Evolutionary conservation across 495 filamentous ascomycete genomes (phyloP).

Genomic region (Aspergillus biplanus): DNA sequence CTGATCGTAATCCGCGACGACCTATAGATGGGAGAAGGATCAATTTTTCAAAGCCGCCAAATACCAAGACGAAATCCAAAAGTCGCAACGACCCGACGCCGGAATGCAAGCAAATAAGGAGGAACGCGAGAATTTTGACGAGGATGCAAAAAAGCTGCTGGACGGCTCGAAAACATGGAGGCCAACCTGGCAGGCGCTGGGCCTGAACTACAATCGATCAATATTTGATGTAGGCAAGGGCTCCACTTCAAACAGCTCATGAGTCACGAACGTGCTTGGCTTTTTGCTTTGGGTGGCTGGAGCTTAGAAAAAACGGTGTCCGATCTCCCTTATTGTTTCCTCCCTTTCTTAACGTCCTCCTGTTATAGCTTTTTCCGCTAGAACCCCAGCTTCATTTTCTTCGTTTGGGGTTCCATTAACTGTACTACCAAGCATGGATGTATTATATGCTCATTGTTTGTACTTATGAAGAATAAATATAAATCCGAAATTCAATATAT

Average conservation of each 20-base stretch:
- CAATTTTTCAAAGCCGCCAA: slow-evolving; percentile 41
- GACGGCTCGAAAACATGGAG: slow-evolving; percentile 42
- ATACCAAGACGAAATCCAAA: slow-evolving; percentile 34
- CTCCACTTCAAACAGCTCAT: neutral
- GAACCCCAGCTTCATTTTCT: neutral
- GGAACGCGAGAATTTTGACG: slow-evolving; percentile 37
- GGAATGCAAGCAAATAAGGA: slow-evolving; percentile 35
- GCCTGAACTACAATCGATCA: slow-evolving; percentile 36
- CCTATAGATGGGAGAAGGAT: slow-evolving; percentile 57
- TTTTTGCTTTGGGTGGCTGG: slow-evolving; percentile 8
- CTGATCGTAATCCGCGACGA: slow-evolving; percentile 3
- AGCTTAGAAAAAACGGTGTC: neutral
- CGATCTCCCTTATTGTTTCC: neutral
- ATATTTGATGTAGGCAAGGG: slow-evolving; percentile 25
- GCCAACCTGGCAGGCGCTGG: slow-evolving; percentile 53
- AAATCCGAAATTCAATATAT: slow-evolving; percentile 12
- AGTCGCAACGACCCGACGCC: slow-evolving; percentile 30
- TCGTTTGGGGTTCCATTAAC: slow-evolving; percentile 6
- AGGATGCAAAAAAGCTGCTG: slow-evolving; percentile 64
- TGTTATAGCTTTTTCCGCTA: too few species aligned
- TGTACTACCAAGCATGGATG: slow-evolving; percentile 15
- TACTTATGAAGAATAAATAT: slow-evolving; percentile 15
- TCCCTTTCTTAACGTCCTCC: neutral
- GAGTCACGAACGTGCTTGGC: neutral
- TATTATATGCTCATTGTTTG: slow-evolving; percentile 22